phyloP scores from a whole-genome alignment of 257 asterid genomes.

The Solanum commersonii region DNA sequence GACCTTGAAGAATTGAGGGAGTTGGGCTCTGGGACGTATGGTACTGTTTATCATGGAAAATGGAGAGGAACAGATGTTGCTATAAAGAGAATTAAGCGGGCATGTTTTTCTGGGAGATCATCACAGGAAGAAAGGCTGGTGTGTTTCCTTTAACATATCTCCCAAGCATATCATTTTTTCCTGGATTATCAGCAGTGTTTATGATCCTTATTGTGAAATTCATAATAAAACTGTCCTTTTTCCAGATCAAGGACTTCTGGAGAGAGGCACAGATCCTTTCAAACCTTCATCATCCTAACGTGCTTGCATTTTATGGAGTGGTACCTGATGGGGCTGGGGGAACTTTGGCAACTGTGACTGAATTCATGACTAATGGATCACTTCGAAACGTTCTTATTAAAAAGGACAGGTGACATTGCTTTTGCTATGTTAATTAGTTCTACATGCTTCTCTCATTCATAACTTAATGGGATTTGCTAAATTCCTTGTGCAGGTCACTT shows the following conservation, averaged over 20 bases:
- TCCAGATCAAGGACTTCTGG: slow-evolving; percentile 69
- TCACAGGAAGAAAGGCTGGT: slow-evolving; percentile 70
- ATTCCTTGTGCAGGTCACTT: slow-evolving; percentile 31
- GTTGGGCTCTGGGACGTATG: slow-evolving; percentile 78
- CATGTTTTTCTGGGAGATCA: slow-evolving; percentile 59
- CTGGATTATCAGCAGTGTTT: neutral
- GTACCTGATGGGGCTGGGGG: slow-evolving; percentile 82
- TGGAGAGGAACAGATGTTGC: slow-evolving; percentile 87
- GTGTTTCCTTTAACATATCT: slow-evolving; percentile 18
- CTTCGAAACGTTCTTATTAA: slow-evolving; percentile 45
- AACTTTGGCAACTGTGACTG: slow-evolving; percentile 68
- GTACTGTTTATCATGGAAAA: slow-evolving; percentile 72
- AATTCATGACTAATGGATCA: slow-evolving; percentile 75
- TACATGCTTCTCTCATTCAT: neutral
- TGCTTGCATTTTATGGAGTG: slow-evolving; percentile 77
- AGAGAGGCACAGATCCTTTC: slow-evolving; percentile 65
- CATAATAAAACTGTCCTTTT: neutral
- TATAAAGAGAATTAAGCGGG: slow-evolving; percentile 55
- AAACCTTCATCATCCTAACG: slow-evolving; percentile 70
- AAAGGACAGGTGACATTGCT: slow-evolving; percentile 46
- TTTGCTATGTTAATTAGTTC: slow-evolving; percentile 2
- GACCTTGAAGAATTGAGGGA: slow-evolving; percentile 76
- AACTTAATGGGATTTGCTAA: slow-evolving; percentile 12
- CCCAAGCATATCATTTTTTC: neutral
- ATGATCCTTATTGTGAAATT: neutral